Base-by-base conservation (phyloP, 1,284 basidiomycete species). In the Schizopora paradoxa region DNA sequence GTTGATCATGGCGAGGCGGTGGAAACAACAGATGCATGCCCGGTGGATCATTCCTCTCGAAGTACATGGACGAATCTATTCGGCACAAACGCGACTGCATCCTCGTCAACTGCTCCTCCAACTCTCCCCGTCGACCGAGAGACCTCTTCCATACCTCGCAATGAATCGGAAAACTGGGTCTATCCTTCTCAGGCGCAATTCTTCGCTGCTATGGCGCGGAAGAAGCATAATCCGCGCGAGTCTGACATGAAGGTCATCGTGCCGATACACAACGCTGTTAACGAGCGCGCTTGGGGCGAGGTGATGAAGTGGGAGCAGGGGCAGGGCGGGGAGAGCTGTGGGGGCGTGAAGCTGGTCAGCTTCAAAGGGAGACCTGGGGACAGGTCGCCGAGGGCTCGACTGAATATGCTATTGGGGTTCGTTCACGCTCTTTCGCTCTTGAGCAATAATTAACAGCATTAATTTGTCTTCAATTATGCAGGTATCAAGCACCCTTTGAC, bases 101-200 rank as follows among this genome's bases (percentile, higher is more conserved):
- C 27, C 42, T 31, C 43, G 49, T 45, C 53, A 40, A 51, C 44
- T 32, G 40, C 58, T 36, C 52, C 56, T 31, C 40, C 57, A 33
- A 50, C 66, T 44, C 69, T 86, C 50, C 82, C 81, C 7, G 73
- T 68, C 6, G 75, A 86, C 7, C 82, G 94, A 51, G 86, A 90
- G 59, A 73, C 80, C 22, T 97, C 94, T 4, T 89, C 91, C 11
- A 98, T 98, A 61, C 95, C 94, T 6, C 80, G 85, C 56, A 58
- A 68, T 10, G 65, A 71, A 33, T 77, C 79, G 43, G 72, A 73
- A 35, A 86, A 91, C 50, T 99, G 95, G 95, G 89, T 97, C 25
- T 99, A 99, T 66, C 95, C 95, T n/a, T 98, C 95, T 8, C 90
- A 97, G 58, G 80, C 86, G 13, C 95, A 98, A 67, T 99, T 99